Percentiles rank a stretch among this genome's conserved stretches.
These are phyloP conservation scores for Scorias spongiosa DNA, from an alignment of 2,329 filamentous ascomycete genomes.

Conservation along the genomic window DNA sequence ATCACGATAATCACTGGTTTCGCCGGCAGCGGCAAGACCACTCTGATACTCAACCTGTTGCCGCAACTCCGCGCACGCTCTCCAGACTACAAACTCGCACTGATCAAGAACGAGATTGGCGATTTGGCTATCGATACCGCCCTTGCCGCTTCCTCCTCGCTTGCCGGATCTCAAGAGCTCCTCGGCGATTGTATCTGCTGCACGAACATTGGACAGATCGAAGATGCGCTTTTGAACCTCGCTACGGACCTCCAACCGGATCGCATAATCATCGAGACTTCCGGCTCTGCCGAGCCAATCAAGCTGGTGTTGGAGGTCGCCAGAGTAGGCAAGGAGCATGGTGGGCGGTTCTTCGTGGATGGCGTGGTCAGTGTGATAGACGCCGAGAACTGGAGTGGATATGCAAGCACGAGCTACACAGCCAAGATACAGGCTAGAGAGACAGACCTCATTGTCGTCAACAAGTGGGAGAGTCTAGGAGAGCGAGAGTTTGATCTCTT, in stretches of 20 bases:
- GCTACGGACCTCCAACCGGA: slow-evolving; percentile 48
- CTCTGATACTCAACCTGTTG: slow-evolving; percentile 82
- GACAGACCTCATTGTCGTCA: slow-evolving; percentile 80
- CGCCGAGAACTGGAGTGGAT: slow-evolving; percentile 88
- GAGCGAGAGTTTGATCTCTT: slow-evolving; percentile 65
- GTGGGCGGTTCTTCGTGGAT: slow-evolving; percentile 58
- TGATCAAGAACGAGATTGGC: slow-evolving; percentile 97
- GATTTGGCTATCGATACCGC: slow-evolving; percentile 88
- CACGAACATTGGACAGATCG: slow-evolving; percentile 86
- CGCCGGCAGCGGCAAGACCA: slow-evolving; percentile 90
- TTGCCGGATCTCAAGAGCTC: slow-evolving; percentile 81
- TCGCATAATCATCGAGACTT: slow-evolving; percentile 87
- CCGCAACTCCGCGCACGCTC: slow-evolving; percentile 81
- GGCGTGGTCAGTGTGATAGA: slow-evolving; percentile 83
- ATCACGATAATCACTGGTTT: slow-evolving; percentile 95
- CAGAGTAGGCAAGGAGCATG: slow-evolving; percentile 50
- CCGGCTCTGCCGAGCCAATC: slow-evolving; percentile 65
- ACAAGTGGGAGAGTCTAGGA: slow-evolving; percentile 72
- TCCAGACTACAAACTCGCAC: slow-evolving; percentile 74
- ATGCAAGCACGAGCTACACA: slow-evolving; percentile 81
- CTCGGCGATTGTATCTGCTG: slow-evolving; percentile 98
- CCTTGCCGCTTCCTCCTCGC: slow-evolving; percentile 65
- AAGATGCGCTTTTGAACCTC: slow-evolving; percentile 64
- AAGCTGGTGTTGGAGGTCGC: slow-evolving; percentile 87
- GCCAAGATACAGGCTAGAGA: slow-evolving; percentile 77